Evolutionary conservation across 345 rosid genomes (phyloP), one percentile per base, ranked within the genome.

Genomic region (Brassica cretica): DNA sequence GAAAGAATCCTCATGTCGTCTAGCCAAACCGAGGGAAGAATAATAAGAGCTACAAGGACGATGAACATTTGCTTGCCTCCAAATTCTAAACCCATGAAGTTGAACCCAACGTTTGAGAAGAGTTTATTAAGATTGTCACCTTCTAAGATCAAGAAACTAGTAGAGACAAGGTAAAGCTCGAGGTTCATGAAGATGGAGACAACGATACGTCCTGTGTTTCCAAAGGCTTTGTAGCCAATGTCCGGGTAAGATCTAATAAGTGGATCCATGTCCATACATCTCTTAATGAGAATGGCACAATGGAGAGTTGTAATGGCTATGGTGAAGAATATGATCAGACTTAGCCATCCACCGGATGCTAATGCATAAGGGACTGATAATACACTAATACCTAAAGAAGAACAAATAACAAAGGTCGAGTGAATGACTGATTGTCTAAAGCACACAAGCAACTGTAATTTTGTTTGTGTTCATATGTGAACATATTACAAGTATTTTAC

Each of bases 321-420:
- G 27, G 80, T 58, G 56, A 92, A 87, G 33, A 94, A 86, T 9
- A 90, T 76, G 14, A 77, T 46, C 74, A 92, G 84, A 84, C 96
- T 89, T 76, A 89, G 51, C 98, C 98, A 94, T 76, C 98, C 98
- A 76, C 98, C 98, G 0, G 97, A 83, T 68, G 97, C 88, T 15
- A 94, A 79, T 10, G 97, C 98, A 76, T 89, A 89, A 12, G 97
- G 92, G 39, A 86, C 86, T 6, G 98, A 92, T 66, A 94, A 84
- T 75, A 94, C 88, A 46, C 98, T 96, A 29, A 92, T 91, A 77
- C 97, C 98, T 94, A 87, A 27, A 63, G 21, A 19, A 19, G 21
- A 55, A 5, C 3, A 55, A 63, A 33, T 25, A 18, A 16, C 3
- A 24, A 18, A 12, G 41, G 5, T 15, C 30, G 5, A 61, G 18